phyloP scores from a whole-genome alignment of 495 filamentous ascomycete genomes.

The Aspergillus carlsbadensis region DNA sequence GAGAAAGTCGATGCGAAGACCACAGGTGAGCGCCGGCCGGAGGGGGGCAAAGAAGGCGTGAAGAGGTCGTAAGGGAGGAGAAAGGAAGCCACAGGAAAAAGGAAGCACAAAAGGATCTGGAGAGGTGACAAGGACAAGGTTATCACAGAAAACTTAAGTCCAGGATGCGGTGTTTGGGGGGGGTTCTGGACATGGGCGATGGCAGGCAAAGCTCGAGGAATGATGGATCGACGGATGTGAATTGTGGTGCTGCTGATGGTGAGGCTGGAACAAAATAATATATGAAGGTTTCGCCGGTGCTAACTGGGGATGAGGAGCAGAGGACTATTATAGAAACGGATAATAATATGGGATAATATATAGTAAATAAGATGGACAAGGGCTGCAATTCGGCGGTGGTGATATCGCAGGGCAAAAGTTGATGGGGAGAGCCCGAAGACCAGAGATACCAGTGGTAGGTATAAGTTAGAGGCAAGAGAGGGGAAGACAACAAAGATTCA shows the following conservation, averaged over 20 bases:
- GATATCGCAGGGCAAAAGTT: slow-evolving; percentile 10
- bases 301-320: slow-evolving; percentile 2
- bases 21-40: background rate
- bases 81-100: slow-evolving; percentile 16
- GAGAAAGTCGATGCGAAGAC: background rate
- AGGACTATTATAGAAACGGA: background rate
- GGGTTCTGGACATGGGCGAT: slow-evolving; percentile 7
- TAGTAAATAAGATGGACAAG: slow-evolving; percentile 17
- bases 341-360: slow-evolving; percentile 17
- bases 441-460: background rate
- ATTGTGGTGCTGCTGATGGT: slow-evolving; percentile 1
- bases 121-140: slow-evolving; percentile 18
- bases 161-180: slow-evolving; percentile 18
- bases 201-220: slow-evolving; percentile 14
- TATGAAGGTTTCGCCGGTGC: background rate
- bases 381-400: slow-evolving; percentile 9
- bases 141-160: slow-evolving; percentile 24
- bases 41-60: slow-evolving; percentile 1
- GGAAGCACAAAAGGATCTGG: slow-evolving; percentile 14
- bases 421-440: background rate
- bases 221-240: slow-evolving; percentile 19
- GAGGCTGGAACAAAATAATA: slow-evolving; percentile 21
- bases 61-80: slow-evolving; percentile 11
- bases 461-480: background rate
- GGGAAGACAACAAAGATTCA: background rate